phyloP scores from a whole-genome alignment of 176 grass and related monocot genomes.

The Oryza coarctata region DNA sequence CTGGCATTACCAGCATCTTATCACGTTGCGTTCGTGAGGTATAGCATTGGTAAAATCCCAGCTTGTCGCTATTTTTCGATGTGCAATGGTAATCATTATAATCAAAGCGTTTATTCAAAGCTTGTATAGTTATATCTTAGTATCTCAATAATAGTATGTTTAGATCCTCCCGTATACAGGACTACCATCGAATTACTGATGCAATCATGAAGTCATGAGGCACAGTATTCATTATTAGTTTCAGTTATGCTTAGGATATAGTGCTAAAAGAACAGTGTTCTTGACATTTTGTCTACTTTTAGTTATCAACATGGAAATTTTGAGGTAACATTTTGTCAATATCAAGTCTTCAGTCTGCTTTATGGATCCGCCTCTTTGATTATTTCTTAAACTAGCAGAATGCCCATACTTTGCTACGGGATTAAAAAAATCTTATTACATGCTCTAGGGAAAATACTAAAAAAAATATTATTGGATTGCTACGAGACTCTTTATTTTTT shows the following conservation, averaged over 20 bases:
- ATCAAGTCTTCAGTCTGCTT: constrained; percentile 9
- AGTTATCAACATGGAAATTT: not conserved
- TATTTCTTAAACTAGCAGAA: no score
- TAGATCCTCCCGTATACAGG: not conserved
- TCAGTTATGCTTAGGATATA: not conserved
- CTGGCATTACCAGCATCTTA: constrained; percentile 52
- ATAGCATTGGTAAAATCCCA: constrained; percentile 1
- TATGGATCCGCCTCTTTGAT: not conserved
- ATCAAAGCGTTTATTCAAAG: not conserved
- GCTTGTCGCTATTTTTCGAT: not conserved
- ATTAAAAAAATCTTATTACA: no score
- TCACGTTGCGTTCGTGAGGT: constrained; percentile 60
- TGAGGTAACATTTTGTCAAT: not conserved
- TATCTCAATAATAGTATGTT: not conserved
- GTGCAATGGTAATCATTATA: not conserved
- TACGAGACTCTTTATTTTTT: no score
- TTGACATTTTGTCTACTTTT: not conserved
- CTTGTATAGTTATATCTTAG: not conserved
- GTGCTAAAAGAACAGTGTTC: not conserved
- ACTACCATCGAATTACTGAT: not conserved
- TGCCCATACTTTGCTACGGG: no score
- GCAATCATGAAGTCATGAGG: not conserved
- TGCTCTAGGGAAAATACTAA: no score
- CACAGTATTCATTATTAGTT: not conserved
- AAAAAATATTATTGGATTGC: no score